Evolutionary conservation across 257 asterid genomes (phyloP), one percentile per base, ranked within the genome.

Genomic region (Ilex aquifolium): DNA sequence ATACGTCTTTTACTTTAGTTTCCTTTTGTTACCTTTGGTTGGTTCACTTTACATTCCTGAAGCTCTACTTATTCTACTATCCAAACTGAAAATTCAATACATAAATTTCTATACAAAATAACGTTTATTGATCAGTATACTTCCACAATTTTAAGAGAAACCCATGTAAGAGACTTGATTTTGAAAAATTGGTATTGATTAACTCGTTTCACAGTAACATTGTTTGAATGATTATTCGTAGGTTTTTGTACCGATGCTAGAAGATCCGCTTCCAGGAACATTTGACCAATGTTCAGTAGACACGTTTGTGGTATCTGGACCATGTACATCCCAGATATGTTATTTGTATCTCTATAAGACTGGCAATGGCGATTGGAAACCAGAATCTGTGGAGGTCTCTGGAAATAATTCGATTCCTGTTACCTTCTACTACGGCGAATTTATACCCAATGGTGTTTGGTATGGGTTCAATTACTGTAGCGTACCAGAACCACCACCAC

Each of bases 351-450:
- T 92, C 32, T 92, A 92, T 74, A 77, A 97, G 73, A 89, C 91
- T 16, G 99, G 99, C 3, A 65, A 79, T 1, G 99, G 87, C 66
- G 99, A 97, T 9, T 92, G 99, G 99, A 71, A 82, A 36, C 99
- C 97, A 0, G 74, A 70, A 16, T 95, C 87, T 67, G 89, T 89
- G 6, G 80, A 94, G 2, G 79, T 89, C 17, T 64, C 60, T 2
- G 99, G 85, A 13, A 80, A 84, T 61, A 77, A 87, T 52, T 32
- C 82, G 12, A 60, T 65, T 55, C 82, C 88, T 0, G 85, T 74
- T 32, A 68, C 85, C 13, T 89, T 83, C 83, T 78, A 74, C 76
- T 92, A 85, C 83, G 82, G 87, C 36, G 86, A 70, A 27, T 61
- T 44, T 21, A 75, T 92, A 21, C 99, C 99, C 17, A 14, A 72